Conservation (phyloP, 129 eudicot genomes). For the Saposhnikovia divaricata region DNA sequence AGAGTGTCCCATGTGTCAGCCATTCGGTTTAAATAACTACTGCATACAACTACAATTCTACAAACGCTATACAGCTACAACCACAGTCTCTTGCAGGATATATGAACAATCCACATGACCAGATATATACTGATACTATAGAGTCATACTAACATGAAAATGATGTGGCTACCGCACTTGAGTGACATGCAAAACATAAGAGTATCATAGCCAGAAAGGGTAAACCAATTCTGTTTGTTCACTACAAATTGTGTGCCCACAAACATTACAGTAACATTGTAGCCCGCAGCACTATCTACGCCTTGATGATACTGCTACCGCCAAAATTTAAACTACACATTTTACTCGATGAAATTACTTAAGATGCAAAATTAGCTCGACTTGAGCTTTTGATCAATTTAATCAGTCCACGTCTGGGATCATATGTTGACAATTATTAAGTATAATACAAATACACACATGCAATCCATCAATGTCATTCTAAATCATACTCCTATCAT, state of each 20-base stretch:
- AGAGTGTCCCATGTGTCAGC: too few relatives aligned
- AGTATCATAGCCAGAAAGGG: too few relatives aligned
- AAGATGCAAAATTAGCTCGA: not conserved
- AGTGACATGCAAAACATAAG: not conserved
- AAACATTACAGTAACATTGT: not conserved
- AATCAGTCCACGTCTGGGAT: not conserved
- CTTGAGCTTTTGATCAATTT: not conserved
- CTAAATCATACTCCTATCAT: too few relatives aligned
- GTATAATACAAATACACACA: not conserved
- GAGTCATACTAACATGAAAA: not conserved
- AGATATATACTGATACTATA: too few relatives aligned
- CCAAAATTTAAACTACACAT: not conserved
- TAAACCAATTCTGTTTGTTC: not conserved
- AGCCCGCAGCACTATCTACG: too few relatives aligned
- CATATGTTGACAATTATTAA: too few relatives aligned
- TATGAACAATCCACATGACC: not conserved
- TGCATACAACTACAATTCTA: too few relatives aligned
- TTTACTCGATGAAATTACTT: too few relatives aligned
- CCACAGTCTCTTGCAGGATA: not conserved
- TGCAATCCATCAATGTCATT: not conserved
- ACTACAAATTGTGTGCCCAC: not conserved
- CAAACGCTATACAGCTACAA: not conserved
- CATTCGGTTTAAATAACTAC: too few relatives aligned
- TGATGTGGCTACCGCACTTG: not conserved
- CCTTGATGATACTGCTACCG: too few relatives aligned